phyloP scores from a whole-genome alignment of 495 filamentous ascomycete genomes.

The Podospora anserina region DNA sequence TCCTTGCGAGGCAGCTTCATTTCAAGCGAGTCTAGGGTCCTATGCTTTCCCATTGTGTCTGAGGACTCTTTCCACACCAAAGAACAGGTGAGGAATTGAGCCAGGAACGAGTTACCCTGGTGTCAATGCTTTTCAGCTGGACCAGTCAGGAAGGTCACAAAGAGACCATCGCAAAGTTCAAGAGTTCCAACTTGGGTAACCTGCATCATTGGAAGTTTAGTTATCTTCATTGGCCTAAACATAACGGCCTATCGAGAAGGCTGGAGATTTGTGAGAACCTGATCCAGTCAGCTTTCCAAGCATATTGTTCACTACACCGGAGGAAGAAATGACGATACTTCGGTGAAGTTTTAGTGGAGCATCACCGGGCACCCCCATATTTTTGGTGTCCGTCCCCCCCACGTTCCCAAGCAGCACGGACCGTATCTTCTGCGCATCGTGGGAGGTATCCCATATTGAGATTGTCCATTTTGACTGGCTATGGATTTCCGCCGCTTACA shows the following conservation, averaged over 20 bases:
- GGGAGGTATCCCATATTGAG: neutral
- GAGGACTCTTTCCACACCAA: no score
- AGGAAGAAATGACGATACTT: neutral
- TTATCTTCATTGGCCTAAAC: neutral
- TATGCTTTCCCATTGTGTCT: neutral
- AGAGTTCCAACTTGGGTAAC: neutral
- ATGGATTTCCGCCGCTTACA: neutral
- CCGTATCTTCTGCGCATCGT: no score
- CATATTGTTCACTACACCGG: neutral
- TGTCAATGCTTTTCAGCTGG: neutral
- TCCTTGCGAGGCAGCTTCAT: constrained; percentile 5
- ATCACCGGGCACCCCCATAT: neutral
- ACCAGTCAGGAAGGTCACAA: neutral
- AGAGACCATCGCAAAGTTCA: neutral
- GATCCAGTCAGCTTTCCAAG: neutral
- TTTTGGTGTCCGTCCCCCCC: neutral
- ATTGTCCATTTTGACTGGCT: neutral
- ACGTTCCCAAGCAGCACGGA: neutral
- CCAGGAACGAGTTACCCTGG: neutral
- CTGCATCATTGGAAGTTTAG: no score
- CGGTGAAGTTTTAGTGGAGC: neutral
- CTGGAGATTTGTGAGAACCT: neutral
- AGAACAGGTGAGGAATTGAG: no score
- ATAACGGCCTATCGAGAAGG: neutral
- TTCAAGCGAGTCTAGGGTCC: neutral